Conservation (phyloP, 768 basidiomycete genomes). For the Amanita phalloides region DNA sequence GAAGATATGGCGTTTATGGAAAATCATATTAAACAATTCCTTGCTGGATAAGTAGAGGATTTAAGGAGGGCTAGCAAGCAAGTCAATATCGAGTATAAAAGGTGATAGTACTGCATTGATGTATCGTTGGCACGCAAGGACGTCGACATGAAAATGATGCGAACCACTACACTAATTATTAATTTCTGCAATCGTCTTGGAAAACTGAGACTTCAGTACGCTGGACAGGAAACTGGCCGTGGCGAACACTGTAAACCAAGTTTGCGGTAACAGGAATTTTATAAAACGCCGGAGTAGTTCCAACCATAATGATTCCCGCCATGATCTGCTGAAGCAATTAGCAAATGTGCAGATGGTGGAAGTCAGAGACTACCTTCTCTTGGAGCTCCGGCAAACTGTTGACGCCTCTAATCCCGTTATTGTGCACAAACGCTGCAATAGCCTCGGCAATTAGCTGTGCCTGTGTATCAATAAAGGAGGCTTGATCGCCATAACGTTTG, state of each 20-base stretch:
- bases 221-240: constrained; percentile 9
- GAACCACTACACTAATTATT: too few relatives aligned
- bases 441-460: constrained; percentile 9
- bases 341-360: background rate
- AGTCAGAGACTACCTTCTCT: background rate
- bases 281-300: constrained; percentile 12
- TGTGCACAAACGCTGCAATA: constrained; percentile 8
- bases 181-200: too few relatives aligned
- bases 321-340: background rate
- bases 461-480: constrained; percentile 4
- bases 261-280: constrained; percentile 12
- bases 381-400: constrained; percentile 4
- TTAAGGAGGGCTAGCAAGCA: too few relatives aligned
- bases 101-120: too few relatives aligned
- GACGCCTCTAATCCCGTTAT: background rate
- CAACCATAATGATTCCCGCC: too few relatives aligned
- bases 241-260: constrained; percentile 8
- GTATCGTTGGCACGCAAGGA: too few relatives aligned
- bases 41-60: constrained; percentile 9
- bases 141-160: too few relatives aligned
- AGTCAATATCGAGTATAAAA: too few relatives aligned
- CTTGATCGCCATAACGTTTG: too few relatives aligned
- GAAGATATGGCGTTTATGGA: constrained; percentile 32
- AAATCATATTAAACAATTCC: constrained; percentile 31
- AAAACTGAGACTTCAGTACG: constrained; percentile 8